phyloP scores from a whole-genome alignment of 768 basidiomycete species.

The Amanita jacksonii region DNA sequence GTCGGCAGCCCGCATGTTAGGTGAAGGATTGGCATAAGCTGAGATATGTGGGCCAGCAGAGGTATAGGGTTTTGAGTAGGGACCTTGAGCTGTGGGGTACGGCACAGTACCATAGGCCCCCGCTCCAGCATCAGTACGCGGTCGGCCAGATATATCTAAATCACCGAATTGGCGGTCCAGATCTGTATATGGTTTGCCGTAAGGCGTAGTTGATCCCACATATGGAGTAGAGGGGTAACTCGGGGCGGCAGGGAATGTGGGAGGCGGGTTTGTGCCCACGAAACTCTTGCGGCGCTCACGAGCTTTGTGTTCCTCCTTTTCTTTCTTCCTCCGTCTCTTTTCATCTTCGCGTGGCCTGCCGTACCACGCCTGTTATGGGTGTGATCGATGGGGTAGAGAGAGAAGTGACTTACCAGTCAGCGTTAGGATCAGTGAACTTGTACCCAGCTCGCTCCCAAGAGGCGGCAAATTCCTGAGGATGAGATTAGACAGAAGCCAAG shows the following conservation, averaged over 20 bases:
- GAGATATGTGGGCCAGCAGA: slow-evolving; percentile 24
- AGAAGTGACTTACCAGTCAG: slow-evolving; percentile 31
- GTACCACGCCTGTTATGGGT: not conserved
- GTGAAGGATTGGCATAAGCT: slow-evolving; percentile 30
- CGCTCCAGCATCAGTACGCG: slow-evolving; percentile 31
- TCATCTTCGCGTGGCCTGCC: slow-evolving; percentile 40
- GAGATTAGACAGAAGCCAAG: slow-evolving; percentile 2
- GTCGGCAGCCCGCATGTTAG: slow-evolving; percentile 40
- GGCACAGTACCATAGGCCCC: slow-evolving; percentile 23
- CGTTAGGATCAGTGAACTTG: slow-evolving; percentile 29
- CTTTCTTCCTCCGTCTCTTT: slow-evolving; percentile 34
- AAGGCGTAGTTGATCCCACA: slow-evolving; percentile 16
- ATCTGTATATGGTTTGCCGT: slow-evolving; percentile 13
- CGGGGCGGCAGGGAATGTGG: slow-evolving; percentile 22
- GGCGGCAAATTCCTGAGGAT: slow-evolving; percentile 44
- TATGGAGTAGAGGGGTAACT: slow-evolving; percentile 13
- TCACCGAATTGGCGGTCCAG: slow-evolving; percentile 33
- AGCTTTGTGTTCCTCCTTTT: slow-evolving; percentile 34
- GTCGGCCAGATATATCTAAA: slow-evolving; percentile 31
- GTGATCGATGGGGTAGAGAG: not conserved
- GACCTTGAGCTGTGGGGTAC: slow-evolving; percentile 14
- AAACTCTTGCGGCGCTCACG: slow-evolving; percentile 54
- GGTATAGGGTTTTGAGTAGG: slow-evolving; percentile 12
- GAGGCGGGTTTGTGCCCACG: slow-evolving; percentile 23
- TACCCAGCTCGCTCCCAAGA: slow-evolving; percentile 41